phyloP scores from a whole-genome alignment of 768 basidiomycete genomes.

The Serendipita sp. region DNA sequence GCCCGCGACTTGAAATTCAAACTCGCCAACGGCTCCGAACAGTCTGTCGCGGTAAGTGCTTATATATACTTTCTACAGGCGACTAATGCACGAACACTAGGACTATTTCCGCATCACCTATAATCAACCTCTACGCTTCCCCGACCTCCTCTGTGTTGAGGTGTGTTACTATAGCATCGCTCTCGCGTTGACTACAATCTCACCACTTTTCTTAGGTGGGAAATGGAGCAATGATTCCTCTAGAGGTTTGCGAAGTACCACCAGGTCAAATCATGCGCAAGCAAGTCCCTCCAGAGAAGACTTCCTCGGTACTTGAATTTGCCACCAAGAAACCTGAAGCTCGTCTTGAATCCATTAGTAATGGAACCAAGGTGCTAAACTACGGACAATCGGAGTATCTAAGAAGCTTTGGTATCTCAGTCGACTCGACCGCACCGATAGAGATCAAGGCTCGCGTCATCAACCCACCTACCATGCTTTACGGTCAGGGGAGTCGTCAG shows the following conservation, averaged over 20 bases:
- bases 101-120: slow-evolving; percentile 42
- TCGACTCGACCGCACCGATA: slow-evolving; percentile 38
- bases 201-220: slow-evolving; percentile 32
- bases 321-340: slow-evolving; percentile 47
- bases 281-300: slow-evolving; percentile 52
- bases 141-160: slow-evolving; percentile 53
- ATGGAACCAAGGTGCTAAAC: slow-evolving; percentile 31
- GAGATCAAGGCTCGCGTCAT: slow-evolving; percentile 47
- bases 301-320: slow-evolving; percentile 45
- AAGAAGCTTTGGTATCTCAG: slow-evolving; percentile 53
- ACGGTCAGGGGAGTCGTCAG: slow-evolving; percentile 42
- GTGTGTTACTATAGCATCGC: slow-evolving; percentile 23
- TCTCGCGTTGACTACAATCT: not conserved
- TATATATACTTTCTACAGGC: slow-evolving; percentile 34
- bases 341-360: slow-evolving; percentile 37
- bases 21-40: slow-evolving; percentile 36
- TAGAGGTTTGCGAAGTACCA: slow-evolving; percentile 49
- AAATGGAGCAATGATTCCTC: slow-evolving; percentile 42
- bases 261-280: slow-evolving; percentile 58
- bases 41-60: slow-evolving; percentile 10
- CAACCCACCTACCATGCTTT: slow-evolving; percentile 46
- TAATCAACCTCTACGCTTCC: slow-evolving; percentile 40
- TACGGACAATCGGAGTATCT: slow-evolving; percentile 67
- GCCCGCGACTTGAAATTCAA: slow-evolving; percentile 41
- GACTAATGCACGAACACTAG: not conserved